Evolutionary conservation across 2,329 filamentous ascomycete genomes (phyloP), one percentile per base, ranked within the genome.

Genomic region (Xylaria arbuscula): DNA sequence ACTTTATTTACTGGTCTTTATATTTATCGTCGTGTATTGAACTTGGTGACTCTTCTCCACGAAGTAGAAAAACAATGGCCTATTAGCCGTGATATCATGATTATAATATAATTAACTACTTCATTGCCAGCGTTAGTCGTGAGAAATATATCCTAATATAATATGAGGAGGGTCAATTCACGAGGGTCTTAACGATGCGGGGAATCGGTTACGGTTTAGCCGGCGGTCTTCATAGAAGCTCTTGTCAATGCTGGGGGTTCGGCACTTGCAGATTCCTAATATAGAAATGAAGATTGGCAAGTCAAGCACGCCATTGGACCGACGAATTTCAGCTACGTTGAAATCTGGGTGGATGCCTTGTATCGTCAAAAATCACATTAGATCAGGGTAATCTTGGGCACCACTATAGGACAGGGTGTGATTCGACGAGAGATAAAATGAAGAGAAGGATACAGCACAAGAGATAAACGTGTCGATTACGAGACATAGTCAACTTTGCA

Each of bases 181-280:
- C n/a, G 48, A 32, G 19, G 36, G 10, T 9, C n/a, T 22, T 28
- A 38, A n/a, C 22, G 9, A 51, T 66, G 67, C 59, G 67, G 63
- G 58, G 67, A 51, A 13, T 42, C 54, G 24, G 28, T 56, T 60
- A 17, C 48, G 48, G 58, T 66, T 69, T 69, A 69, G 54, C 67
- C 67, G 64, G 42, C 22, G 57, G 38, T 36, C 13, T 6, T 15
- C 13, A 7, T 34, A 11, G 22, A 32, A 45, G 22, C 47, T 66
- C 59, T 32, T 34, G 19, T 36, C 40, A 50, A 42, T n/a, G 17
- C 50, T 53, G 15, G 55, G 22, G 57, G 24, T 34, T 69, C 67
- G 67, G 67, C 67, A 69, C 32, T 69, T 69, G 32, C 38, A 19
- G 15, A 15, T 59, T 42, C 63, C 59, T 38, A 42, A 48, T 58